These are phyloP conservation scores for Fusarium sp. DNA, from an alignment of 2,329 filamentous ascomycete genomes.

Conservation along the genomic window DNA sequence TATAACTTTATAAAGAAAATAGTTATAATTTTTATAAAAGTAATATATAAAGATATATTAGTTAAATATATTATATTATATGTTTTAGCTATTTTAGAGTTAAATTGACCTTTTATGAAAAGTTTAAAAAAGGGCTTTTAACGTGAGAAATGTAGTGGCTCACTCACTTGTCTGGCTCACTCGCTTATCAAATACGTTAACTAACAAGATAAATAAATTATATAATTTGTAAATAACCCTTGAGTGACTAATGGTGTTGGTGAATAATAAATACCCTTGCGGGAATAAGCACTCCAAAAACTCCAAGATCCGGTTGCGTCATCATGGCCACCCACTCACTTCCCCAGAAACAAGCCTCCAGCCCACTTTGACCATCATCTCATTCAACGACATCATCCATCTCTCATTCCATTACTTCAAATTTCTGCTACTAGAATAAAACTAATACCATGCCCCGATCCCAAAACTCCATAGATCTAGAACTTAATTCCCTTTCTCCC, in stretches of 20 bases:
- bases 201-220: too few species aligned
- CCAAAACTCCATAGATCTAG: constrained; percentile 17
- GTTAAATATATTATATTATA: too few species aligned
- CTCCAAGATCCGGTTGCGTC: constrained; percentile 18
- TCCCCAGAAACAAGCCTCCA: constrained; percentile 7
- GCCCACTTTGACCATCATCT: background rate
- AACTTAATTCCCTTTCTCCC: constrained; percentile 28
- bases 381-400: constrained; percentile 10
- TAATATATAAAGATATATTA: too few species aligned
- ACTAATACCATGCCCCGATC: constrained; percentile 21
- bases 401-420: background rate
- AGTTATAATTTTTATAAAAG: too few species aligned
- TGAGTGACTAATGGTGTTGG: background rate
- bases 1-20: too few species aligned
- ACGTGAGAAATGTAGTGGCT: too few species aligned
- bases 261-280: background rate
- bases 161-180: too few species aligned
- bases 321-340: constrained; percentile 6
- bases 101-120: too few species aligned
- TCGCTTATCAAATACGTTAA: too few species aligned
- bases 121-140: too few species aligned
- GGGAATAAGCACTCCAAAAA: background rate
- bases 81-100: too few species aligned
- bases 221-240: too few species aligned
- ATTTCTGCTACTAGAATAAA: background rate